phyloP scores from a whole-genome alignment of 768 basidiomycete genomes.

The Mycena leptocephala region DNA sequence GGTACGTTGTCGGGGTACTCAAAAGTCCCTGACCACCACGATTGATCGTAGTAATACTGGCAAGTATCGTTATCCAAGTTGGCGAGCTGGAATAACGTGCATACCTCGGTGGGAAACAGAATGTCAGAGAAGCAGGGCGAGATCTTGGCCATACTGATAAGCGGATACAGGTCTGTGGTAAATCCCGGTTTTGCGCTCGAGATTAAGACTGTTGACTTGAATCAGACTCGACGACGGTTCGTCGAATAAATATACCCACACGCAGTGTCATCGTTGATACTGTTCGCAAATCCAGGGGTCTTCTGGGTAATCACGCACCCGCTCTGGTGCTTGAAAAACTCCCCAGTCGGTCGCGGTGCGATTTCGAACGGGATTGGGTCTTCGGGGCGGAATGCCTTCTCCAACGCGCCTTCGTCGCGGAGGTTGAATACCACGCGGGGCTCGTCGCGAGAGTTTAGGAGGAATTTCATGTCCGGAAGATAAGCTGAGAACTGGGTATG shows the following conservation, averaged over 20 bases:
- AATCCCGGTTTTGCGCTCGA: slow-evolving; percentile 13
- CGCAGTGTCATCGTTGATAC: slow-evolving; percentile 18
- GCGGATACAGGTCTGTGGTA: slow-evolving; percentile 27
- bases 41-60: slow-evolving; percentile 19
- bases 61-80: too few species aligned
- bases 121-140: slow-evolving; percentile 31
- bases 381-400: too few species aligned
- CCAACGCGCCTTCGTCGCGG: background rate
- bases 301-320: slow-evolving; percentile 3
- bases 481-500: background rate
- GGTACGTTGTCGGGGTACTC: slow-evolving; percentile 4
- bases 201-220: slow-evolving; percentile 15
- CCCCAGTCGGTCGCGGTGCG: slow-evolving; percentile 14
- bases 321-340: slow-evolving; percentile 19
- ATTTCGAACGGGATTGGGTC: slow-evolving; percentile 12
- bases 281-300: slow-evolving; percentile 8
- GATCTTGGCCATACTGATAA: slow-evolving; percentile 25
- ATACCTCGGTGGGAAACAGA: slow-evolving; percentile 23
- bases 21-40: background rate
- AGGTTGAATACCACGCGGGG: slow-evolving; percentile 28
- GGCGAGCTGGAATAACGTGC: too few species aligned
- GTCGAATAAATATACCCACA: slow-evolving; percentile 8
- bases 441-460: slow-evolving; percentile 26
- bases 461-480: slow-evolving; percentile 13
- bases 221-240: background rate